Conservation (phyloP, 164 flowering plant species). For the Warburgia ugandensis region DNA sequence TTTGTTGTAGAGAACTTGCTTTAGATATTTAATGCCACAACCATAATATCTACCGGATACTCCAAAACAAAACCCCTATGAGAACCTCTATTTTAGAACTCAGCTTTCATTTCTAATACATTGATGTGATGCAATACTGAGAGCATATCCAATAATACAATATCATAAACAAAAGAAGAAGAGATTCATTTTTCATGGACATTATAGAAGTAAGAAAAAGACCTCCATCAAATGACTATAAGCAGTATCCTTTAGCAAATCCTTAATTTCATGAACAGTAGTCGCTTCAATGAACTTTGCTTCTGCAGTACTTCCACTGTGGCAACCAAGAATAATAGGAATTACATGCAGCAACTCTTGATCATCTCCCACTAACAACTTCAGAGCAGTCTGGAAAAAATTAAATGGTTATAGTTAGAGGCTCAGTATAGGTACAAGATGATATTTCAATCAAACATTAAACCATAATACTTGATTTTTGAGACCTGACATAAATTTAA, state of each 20-base stretch:
- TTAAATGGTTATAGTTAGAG: not conserved
- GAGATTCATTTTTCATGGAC: not conserved
- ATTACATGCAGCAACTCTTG: slow-evolving; percentile 51
- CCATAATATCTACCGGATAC: too few relatives aligned
- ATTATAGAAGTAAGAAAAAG: slow-evolving; percentile 1
- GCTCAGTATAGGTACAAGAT: not conserved
- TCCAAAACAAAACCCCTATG: too few relatives aligned
- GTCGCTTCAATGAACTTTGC: slow-evolving; percentile 26
- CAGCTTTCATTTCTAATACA: too few relatives aligned
- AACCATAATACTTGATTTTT: not conserved
- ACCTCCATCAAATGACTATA: slow-evolving; percentile 97
- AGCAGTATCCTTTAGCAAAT: slow-evolving; percentile 59
- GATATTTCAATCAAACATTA: not conserved
- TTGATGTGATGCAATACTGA: too few relatives aligned
- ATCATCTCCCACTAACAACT: slow-evolving; percentile 61
- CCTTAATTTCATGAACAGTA: slow-evolving; percentile 22
- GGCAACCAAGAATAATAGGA: slow-evolving; percentile 62
- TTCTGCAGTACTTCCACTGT: slow-evolving; percentile 21
- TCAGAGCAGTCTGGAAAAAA: slow-evolving; percentile 57
- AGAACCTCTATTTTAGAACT: too few relatives aligned
- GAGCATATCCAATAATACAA: too few relatives aligned
- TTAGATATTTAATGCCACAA: too few relatives aligned
- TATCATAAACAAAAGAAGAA: not conserved
- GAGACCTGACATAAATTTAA: too few relatives aligned
- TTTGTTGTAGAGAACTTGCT: too few relatives aligned